Conservation (phyloP, 345 rosid genomes). For the Sonneratia alba region DNA sequence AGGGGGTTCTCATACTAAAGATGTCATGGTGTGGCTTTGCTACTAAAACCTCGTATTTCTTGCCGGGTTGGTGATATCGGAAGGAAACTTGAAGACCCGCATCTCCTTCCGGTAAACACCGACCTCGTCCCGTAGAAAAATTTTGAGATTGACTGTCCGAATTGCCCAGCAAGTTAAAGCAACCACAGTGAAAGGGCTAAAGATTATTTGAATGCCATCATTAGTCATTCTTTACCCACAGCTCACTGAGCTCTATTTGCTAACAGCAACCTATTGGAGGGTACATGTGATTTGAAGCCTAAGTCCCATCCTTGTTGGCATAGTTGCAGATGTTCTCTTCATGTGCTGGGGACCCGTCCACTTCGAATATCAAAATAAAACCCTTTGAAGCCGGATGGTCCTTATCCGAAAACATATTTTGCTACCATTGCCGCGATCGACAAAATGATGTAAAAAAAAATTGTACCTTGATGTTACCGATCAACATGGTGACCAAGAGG, state of each 20-base stretch:
- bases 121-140: not conserved
- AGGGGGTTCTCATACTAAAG: too few species aligned
- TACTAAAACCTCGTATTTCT: too few species aligned
- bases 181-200: not conserved
- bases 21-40: too few species aligned
- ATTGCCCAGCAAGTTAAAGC: conserved; percentile 1
- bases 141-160: conserved; percentile 11
- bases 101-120: too few species aligned
- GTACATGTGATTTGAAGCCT: not conserved
- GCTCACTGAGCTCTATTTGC: not conserved
- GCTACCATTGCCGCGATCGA: too few species aligned
- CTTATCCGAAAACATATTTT: too few species aligned
- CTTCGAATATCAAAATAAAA: too few species aligned
- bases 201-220: not conserved
- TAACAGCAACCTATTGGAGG: not conserved
- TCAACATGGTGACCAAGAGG: conserved; percentile 86
- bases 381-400: too few species aligned
- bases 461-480: conserved; percentile 88
- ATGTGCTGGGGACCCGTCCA: too few species aligned
- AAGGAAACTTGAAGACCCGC: not conserved
- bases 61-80: too few species aligned
- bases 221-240: not conserved
- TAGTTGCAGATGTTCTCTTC: not conserved
- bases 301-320: not conserved
- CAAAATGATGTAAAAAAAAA: not conserved